These are phyloP conservation scores for Lipomyces kockii DNA, from an alignment of 805 yeast species.

Conservation along the genomic window DNA sequence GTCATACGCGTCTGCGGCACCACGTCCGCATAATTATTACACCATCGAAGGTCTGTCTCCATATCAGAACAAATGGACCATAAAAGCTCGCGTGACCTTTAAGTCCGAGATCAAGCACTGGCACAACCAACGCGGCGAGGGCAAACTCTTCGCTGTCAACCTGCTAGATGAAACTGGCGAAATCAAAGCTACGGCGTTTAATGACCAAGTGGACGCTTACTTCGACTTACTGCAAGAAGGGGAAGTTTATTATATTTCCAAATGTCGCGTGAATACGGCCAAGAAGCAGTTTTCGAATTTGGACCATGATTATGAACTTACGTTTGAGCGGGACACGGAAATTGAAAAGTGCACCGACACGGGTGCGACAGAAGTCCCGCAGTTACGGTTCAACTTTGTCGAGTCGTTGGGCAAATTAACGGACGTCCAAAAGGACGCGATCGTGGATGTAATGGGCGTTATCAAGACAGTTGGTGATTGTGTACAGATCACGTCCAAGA, in stretches of 20 bases:
- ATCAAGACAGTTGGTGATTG: constrained; percentile 75
- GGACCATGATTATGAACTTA: constrained; percentile 85
- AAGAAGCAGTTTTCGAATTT: constrained; percentile 84
- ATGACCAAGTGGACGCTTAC: constrained; percentile 79
- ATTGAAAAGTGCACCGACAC: constrained; percentile 69
- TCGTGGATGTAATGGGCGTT: constrained; percentile 87
- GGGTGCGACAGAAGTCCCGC: constrained; percentile 67
- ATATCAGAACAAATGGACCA: constrained; percentile 87
- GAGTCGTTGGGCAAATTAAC: constrained; percentile 65
- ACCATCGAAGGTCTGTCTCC: constrained; percentile 91
- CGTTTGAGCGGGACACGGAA: constrained; percentile 76
- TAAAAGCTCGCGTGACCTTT: constrained; percentile 87
- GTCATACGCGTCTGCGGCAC: constrained; percentile 9
- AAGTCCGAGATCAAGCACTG: constrained; percentile 88
- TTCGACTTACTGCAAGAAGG: constrained; percentile 83
- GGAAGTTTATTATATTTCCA: constrained; percentile 80
- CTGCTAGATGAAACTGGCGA: constrained; percentile 94
- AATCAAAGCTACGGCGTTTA: constrained; percentile 93
- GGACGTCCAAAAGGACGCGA: constrained; percentile 68
- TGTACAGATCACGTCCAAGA: constrained; percentile 78
- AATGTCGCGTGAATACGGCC: constrained; percentile 79
- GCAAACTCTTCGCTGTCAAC: constrained; percentile 85
- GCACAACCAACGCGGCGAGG: constrained; percentile 85
- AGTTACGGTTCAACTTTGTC: constrained; percentile 74
- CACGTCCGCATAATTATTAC: constrained; percentile 47